phyloP scores from a whole-genome alignment of 148 eudicot genomes.

The Chenopodium berlandieri region DNA sequence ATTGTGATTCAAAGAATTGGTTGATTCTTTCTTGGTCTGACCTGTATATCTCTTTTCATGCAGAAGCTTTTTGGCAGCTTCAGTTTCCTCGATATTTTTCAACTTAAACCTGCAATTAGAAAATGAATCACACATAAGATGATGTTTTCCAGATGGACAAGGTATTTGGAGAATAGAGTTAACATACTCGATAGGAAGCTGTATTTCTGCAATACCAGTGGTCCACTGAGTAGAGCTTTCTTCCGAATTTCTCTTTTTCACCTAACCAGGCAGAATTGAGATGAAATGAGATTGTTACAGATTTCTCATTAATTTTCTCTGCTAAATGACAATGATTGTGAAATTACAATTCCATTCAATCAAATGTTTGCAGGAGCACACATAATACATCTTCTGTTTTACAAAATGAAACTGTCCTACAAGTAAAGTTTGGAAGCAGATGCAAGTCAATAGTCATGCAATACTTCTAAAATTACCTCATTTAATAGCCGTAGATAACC shows the following conservation, averaged over 20 bases:
- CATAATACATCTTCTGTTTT: not conserved
- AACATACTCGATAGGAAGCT: slow-evolving; percentile 93
- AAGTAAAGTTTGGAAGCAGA: too few species aligned
- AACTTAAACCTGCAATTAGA: slow-evolving; percentile 67
- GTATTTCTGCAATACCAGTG: slow-evolving; percentile 96
- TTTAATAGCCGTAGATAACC: too few species aligned
- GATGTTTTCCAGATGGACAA: not conserved
- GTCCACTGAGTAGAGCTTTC: slow-evolving; percentile 99
- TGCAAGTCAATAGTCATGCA: too few species aligned
- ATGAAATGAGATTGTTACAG: not conserved
- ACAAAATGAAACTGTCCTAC: too few species aligned
- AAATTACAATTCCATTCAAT: not conserved
- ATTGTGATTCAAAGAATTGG: slow-evolving; percentile 74
- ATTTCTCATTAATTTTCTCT: not conserved
- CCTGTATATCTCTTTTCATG: slow-evolving; percentile 89
- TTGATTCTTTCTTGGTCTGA: slow-evolving; percentile 59
- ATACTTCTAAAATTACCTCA: too few species aligned
- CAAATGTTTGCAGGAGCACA: not conserved
- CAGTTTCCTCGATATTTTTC: slow-evolving; percentile 93
- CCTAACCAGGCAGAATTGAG: slow-evolving; percentile 38
- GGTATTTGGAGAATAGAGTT: slow-evolving; percentile 1
- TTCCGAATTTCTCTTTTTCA: slow-evolving; percentile 78
- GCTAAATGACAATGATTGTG: not conserved
- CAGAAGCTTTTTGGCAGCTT: slow-evolving; percentile 92
- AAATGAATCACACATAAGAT: not conserved